phyloP scores from a whole-genome alignment of 495 filamentous ascomycete genomes.

The Annulohypoxylon nitens region DNA sequence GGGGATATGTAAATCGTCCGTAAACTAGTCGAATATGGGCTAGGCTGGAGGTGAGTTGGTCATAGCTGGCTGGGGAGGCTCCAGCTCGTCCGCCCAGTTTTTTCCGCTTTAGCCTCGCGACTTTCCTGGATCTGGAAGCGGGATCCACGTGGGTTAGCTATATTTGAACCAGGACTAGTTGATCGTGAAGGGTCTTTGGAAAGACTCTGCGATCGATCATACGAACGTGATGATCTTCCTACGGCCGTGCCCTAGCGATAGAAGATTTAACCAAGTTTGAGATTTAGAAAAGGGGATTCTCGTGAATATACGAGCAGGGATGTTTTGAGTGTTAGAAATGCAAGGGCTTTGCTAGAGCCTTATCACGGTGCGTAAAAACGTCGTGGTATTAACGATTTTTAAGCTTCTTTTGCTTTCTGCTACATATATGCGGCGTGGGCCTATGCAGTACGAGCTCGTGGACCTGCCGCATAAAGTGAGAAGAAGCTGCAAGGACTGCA shows the following conservation, averaged over 20 bases:
- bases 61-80: constrained; percentile 14
- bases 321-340: not conserved
- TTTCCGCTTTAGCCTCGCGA: constrained; percentile 25
- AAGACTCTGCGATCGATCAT: constrained; percentile 46
- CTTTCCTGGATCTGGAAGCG: constrained; percentile 31
- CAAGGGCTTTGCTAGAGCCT: constrained; percentile 8
- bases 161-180: constrained; percentile 25
- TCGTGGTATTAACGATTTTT: constrained; percentile 3
- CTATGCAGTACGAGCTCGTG: constrained; percentile 16
- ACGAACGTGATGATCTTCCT: constrained; percentile 12
- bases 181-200: constrained; percentile 33
- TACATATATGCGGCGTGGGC: not conserved
- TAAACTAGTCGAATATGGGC: constrained; percentile 18
- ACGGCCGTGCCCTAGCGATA: constrained; percentile 10
- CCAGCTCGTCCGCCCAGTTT: constrained; percentile 21
- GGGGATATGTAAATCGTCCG: not conserved
- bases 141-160: constrained; percentile 37
- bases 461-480: constrained; percentile 26
- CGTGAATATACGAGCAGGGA: not conserved
- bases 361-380: constrained; percentile 28
- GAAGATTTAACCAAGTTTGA: constrained; percentile 1
- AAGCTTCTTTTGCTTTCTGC: constrained; percentile 2
- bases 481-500: constrained; percentile 17
- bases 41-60: constrained; percentile 24
- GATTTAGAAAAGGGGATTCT: not conserved